These are phyloP conservation scores for Groenewaldozyma salmanticensis DNA, from an alignment of 805 yeast species.

Conservation along the genomic window DNA sequence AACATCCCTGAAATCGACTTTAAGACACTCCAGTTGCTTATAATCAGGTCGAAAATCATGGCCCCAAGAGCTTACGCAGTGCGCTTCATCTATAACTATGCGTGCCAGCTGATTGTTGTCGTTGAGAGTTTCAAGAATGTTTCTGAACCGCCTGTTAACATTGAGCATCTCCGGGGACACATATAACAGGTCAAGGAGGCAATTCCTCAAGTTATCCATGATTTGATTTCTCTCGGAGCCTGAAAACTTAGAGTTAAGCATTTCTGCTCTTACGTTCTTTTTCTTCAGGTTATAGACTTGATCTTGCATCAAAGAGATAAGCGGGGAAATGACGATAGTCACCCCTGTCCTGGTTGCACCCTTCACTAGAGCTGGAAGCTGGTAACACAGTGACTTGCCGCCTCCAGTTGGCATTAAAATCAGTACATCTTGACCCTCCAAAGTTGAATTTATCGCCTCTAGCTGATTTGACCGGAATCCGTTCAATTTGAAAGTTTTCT, in stretches of 20 bases:
- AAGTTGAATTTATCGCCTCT: constrained; percentile 75
- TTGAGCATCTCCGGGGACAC: constrained; percentile 92
- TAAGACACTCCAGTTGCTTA: constrained; percentile 66
- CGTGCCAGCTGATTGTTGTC: constrained; percentile 56
- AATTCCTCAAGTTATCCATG: constrained; percentile 52
- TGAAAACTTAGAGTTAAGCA: constrained; percentile 73
- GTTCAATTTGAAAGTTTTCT: constrained; percentile 48
- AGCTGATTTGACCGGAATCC: constrained; percentile 75
- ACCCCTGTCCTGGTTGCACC: constrained; percentile 68
- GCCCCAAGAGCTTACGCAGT: constrained; percentile 98
- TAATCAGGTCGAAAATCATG: constrained; percentile 97
- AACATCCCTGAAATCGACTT: constrained; percentile 59
- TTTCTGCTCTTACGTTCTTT: constrained; percentile 68
- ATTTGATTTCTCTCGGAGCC: constrained; percentile 54
- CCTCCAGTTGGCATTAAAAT: constrained; percentile 99
- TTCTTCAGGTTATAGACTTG: constrained; percentile 75
- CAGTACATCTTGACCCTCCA: constrained; percentile 72
- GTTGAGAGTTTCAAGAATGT: constrained; percentile 50
- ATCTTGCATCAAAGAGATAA: constrained; percentile 95
- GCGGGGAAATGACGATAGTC: constrained; percentile 86
- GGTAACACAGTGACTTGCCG: constrained; percentile 93
- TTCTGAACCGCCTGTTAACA: constrained; percentile 58
- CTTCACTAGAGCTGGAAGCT: constrained; percentile 79
- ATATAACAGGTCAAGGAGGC: constrained; percentile 66
- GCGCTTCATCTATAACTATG: constrained; percentile 93